phyloP scores from a whole-genome alignment of 805 yeast species.

The Yarrowia yakushimensis region DNA sequence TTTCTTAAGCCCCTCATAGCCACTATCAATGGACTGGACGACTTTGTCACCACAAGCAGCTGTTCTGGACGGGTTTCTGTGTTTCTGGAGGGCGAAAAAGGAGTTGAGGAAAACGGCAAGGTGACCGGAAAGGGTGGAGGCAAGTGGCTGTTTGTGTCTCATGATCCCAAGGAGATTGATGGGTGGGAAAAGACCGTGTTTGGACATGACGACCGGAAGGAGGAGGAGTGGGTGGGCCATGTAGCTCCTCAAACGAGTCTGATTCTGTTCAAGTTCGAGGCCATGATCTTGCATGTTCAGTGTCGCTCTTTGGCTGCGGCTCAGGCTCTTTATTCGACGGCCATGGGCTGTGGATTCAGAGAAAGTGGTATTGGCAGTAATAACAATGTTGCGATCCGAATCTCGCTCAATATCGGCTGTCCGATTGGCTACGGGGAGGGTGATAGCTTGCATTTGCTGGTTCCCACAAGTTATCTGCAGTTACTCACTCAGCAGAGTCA shows the following conservation, averaged over 20 bases:
- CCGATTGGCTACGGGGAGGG: slow-evolving; percentile 58
- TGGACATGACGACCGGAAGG: neutral
- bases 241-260: slow-evolving; percentile 51
- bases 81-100: slow-evolving; percentile 69
- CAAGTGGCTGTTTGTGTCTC: slow-evolving; percentile 77
- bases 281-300: slow-evolving; percentile 78
- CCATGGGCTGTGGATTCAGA: slow-evolving; percentile 82
- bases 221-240: neutral
- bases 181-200: slow-evolving; percentile 31
- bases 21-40: slow-evolving; percentile 56
- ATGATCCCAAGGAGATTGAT: slow-evolving; percentile 49
- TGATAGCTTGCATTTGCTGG: slow-evolving; percentile 41
- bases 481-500: slow-evolving; percentile 52
- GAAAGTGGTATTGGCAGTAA: slow-evolving; percentile 84
- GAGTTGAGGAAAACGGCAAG: slow-evolving; percentile 35
- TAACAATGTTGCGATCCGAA: slow-evolving; percentile 71
- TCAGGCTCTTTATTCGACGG: slow-evolving; percentile 57
- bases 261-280: slow-evolving; percentile 76
- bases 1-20: slow-evolving; percentile 68
- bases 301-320: slow-evolving; percentile 64
- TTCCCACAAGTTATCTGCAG: slow-evolving; percentile 49
- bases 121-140: slow-evolving; percentile 90
- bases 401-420: slow-evolving; percentile 66
- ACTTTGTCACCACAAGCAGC: slow-evolving; percentile 82
- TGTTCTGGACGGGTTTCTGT: slow-evolving; percentile 87